Evolutionary conservation across 2,329 filamentous ascomycete species (phyloP).

Genomic region (Neobulgaria alba): DNA sequence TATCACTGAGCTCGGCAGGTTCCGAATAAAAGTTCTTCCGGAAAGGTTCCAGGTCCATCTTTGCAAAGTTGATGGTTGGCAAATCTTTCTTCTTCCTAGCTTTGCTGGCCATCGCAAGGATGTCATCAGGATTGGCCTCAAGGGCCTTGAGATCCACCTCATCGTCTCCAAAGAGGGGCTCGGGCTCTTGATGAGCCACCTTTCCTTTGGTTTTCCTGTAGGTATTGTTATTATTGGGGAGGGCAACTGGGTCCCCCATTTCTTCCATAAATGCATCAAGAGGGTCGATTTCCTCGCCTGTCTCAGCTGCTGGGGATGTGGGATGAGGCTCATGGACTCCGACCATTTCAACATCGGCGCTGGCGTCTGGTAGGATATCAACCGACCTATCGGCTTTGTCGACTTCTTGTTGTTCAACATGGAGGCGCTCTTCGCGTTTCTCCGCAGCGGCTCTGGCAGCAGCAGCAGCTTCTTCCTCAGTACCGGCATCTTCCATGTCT

Average conservation of each 20-base stretch:
- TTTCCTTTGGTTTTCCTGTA: constrained; percentile 29
- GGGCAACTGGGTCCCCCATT: constrained; percentile 41
- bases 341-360: constrained; percentile 29
- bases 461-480: constrained; percentile 80
- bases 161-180: constrained; percentile 84
- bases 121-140: constrained; percentile 54
- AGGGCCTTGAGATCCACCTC: constrained; percentile 58
- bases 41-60: constrained; percentile 76
- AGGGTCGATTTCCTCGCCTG: constrained; percentile 72
- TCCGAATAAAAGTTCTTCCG: constrained; percentile 94
- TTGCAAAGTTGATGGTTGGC: constrained; percentile 77
- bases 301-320: constrained; percentile 34
- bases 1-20: constrained; percentile 69
- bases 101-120: constrained; percentile 51
- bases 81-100: constrained; percentile 87
- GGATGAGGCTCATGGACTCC: constrained; percentile 23
- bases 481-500: constrained; percentile 67
- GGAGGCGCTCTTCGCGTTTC: constrained; percentile 62
- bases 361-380: constrained; percentile 33
- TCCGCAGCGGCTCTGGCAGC: constrained; percentile 80
- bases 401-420: constrained; percentile 33
- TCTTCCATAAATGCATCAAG: constrained; percentile 91
- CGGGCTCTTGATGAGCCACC: constrained; percentile 57
- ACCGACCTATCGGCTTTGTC: constrained; percentile 37
- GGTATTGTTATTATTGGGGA: constrained; percentile 29